Conservation (phyloP, 169 alveolate species). For the Plasmodium adleri region DNA sequence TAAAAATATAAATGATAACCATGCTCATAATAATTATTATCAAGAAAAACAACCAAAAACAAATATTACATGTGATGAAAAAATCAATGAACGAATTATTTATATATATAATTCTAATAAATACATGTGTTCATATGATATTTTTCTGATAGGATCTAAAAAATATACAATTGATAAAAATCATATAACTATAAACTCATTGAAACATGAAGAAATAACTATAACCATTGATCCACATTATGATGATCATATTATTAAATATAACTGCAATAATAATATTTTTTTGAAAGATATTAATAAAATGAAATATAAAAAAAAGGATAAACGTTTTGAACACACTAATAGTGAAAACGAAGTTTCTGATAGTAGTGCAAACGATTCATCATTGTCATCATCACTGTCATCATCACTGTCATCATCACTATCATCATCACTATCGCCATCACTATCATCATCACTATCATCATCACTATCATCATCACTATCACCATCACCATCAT, state of each 20-base stretch:
- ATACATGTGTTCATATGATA: slow-evolving; percentile 44
- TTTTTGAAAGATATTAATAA: background rate
- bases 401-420: too few species aligned
- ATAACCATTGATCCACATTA: slow-evolving; percentile 41
- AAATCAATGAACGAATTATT: slow-evolving; percentile 31
- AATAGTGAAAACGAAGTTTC: too few species aligned
- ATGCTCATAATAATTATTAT: background rate
- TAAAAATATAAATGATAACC: slow-evolving; percentile 4
- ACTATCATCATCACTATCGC: too few species aligned
- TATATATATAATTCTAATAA: slow-evolving; percentile 49
- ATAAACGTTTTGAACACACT: too few species aligned
- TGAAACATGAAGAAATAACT: slow-evolving; percentile 54
- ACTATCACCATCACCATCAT: too few species aligned
- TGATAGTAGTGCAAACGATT: too few species aligned
- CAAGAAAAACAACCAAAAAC: background rate
- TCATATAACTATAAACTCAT: slow-evolving; percentile 16
- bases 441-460: too few species aligned
- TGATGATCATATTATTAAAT: slow-evolving; percentile 13
- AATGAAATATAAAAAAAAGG: too few species aligned
- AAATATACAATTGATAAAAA: slow-evolving; percentile 43
- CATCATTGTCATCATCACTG: too few species aligned
- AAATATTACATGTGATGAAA: background rate
- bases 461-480: too few species aligned
- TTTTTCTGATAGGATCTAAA: slow-evolving; percentile 47
- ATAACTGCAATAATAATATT: slow-evolving; percentile 17